Evolutionary conservation across 176 grass and related monocot genomes (phyloP), one percentile per base, ranked within the genome.

Genomic region (Oryza coarctata): DNA sequence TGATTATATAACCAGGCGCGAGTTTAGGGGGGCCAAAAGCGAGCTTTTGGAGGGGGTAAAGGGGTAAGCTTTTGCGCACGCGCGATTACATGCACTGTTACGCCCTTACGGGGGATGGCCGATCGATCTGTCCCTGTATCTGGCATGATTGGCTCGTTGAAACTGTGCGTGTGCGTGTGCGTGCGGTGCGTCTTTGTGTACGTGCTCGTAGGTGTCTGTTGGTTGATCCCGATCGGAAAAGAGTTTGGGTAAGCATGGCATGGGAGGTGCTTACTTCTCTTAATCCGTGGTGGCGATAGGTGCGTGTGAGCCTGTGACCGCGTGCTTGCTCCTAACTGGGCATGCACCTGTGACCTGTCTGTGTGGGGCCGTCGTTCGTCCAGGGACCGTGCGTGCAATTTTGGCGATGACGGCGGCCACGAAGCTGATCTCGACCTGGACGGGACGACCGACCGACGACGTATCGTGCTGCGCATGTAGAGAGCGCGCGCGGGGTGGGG

Each of bases 141-240:
- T 65, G 39, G 1, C 70, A 84, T 88, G 70, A 89, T 89, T 9
- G 32, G 6, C 72, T 66, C 78, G 78, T 82, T 86, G 87, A 86
- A 89, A 12, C 27, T 60, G n/a, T 3, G n/a, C 20, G 55, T 11
- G n/a, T 9, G n/a, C 20, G 55, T 10, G 55, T 50, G 3, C 47
- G 47, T 50, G 47, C 38, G 9, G 13, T 47, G 44, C 7, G 44
- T 14, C 14, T 47, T 15, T 47, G 44, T 15, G 45, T 17, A 49
- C 11, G 49, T 55, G 49, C 55, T 60, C 55, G 50, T 55, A 55
- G 50, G 50, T n/a, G 50, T 25, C 55, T 55, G 55, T 60, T 25
- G 55, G 55, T 60, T 11, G 55, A 60, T 60, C 55, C 55, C 50
- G 38, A 39, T 38, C 36, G 36, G 6, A 55, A 55, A 60, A 11